A percentile compares a stretch with the other conserved stretches of the same genome.
Conservation (phyloP, 75 land plant genomes). For the Selaginella moellendorffii region DNA sequence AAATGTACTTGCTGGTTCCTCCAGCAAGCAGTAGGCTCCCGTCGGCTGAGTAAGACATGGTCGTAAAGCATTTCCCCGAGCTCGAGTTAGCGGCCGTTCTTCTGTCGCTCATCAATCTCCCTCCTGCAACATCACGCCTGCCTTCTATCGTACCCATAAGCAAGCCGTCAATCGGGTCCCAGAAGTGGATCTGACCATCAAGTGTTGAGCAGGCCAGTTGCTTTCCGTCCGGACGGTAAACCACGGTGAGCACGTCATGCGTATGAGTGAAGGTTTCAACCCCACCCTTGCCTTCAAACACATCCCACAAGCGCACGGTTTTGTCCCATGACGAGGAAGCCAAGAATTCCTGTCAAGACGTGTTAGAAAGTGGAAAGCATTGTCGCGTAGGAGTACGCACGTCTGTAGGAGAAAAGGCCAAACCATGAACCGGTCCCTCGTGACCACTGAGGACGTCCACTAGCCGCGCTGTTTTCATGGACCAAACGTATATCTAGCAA, state of each 20-base stretch:
- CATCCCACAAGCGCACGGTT: conserved; percentile 88
- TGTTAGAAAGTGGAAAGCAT: neutral
- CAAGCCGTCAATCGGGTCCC: conserved; percentile 79
- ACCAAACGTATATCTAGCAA: conserved; percentile 99
- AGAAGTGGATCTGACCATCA: conserved; percentile 91
- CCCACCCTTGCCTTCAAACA: conserved; percentile 84
- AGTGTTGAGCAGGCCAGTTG: conserved; percentile 83
- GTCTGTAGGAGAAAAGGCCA: conserved; percentile 72
- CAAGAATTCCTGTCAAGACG: conserved; percentile 35
- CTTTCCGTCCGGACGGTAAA: conserved; percentile 92
- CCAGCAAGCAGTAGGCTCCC: conserved; percentile 85
- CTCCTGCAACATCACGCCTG: conserved; percentile 85
- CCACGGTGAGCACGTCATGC: conserved; percentile 87
- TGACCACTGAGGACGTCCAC: conserved; percentile 92
- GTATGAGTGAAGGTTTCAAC: conserved; percentile 62
- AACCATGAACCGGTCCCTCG: conserved; percentile 92
- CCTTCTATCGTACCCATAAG: conserved; percentile 85
- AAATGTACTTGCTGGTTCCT: conserved; percentile 77
- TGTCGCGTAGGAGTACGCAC: conserved; percentile 28
- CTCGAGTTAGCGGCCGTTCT: conserved; percentile 75
- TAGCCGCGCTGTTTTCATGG: conserved; percentile 90
- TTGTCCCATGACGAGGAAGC: conserved; percentile 99
- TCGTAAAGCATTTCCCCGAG: conserved; percentile 79
- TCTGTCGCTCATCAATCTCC: conserved; percentile 84
- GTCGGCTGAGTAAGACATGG: conserved; percentile 83